Conservation (phyloP, 345 rosid genomes). For the Citrus australasica region DNA sequence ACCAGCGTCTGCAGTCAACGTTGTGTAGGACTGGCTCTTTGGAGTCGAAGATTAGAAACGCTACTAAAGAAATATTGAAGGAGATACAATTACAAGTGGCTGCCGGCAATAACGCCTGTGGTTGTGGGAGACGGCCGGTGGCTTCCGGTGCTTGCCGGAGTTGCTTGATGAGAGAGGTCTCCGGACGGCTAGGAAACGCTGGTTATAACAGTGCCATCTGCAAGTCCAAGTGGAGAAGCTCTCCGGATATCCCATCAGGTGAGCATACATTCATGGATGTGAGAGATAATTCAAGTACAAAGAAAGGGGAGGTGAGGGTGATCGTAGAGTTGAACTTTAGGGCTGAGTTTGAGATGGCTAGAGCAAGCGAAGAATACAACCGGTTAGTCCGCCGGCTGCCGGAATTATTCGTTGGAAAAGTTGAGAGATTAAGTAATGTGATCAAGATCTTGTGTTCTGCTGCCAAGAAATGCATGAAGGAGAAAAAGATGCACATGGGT, state of each 20-base stretch:
- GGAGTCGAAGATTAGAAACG: constrained; percentile 47
- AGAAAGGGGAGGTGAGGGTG: constrained; percentile 36
- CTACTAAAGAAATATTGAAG: constrained; percentile 41
- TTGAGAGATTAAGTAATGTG: constrained; percentile 34
- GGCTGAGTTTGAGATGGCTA: constrained; percentile 51
- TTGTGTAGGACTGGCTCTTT: constrained; percentile 44
- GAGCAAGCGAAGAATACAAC: constrained; percentile 49
- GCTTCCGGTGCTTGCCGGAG: constrained; percentile 36
- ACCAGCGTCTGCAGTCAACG: constrained; percentile 42
- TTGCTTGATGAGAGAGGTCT: constrained; percentile 45
- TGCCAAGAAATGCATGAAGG: constrained; percentile 58
- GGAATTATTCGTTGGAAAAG: constrained; percentile 50
- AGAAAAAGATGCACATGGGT: constrained; percentile 55
- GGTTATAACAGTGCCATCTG: constrained; percentile 48
- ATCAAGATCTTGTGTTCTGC: constrained; percentile 41
- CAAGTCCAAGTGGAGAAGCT: constrained; percentile 61
- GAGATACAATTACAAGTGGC: constrained; percentile 14
- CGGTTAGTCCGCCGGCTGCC: constrained; percentile 31
- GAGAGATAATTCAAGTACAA: constrained; percentile 23
- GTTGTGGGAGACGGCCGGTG: constrained; percentile 25
- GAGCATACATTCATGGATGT: constrained; percentile 42
- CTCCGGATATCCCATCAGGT: constrained; percentile 55
- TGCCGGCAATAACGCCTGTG: constrained; percentile 20
- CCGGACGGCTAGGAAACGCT: constrained; percentile 31
- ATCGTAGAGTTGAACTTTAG: constrained; percentile 45